phyloP scores from a whole-genome alignment of 2,329 filamentous ascomycete species.

The Colletotrichum tabaci region DNA sequence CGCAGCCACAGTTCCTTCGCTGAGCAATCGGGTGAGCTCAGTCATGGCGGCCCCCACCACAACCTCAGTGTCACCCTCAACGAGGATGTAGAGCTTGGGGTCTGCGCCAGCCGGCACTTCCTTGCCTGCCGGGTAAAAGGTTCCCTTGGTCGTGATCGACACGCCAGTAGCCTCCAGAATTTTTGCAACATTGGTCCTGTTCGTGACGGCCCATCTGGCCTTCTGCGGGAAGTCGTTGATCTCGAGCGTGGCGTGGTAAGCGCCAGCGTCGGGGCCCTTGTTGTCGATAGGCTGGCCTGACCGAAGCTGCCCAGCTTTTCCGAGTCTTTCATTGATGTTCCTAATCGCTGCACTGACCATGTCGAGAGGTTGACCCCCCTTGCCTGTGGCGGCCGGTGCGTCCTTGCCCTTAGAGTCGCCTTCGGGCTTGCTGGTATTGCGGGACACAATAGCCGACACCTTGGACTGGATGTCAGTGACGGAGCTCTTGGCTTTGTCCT shows the following conservation, averaged over 20 bases:
- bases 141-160: conserved; percentile 97
- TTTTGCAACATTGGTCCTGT: conserved; percentile 98
- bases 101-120: conserved; percentile 81
- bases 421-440: conserved; percentile 65
- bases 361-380: conserved; percentile 77
- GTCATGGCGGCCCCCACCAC: conserved; percentile 91
- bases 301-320: conserved; percentile 89
- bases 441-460: conserved; percentile 69
- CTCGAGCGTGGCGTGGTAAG: conserved; percentile 96
- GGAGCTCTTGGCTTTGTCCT: conserved; percentile 79
- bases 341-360: conserved; percentile 92
- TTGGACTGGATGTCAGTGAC: conserved; percentile 76
- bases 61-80: conserved; percentile 96
- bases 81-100: conserved; percentile 97
- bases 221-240: conserved; percentile 99
- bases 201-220: conserved; percentile 98
- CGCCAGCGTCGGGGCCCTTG: conserved; percentile 96
- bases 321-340: conserved; percentile 91
- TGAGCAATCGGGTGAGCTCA: conserved; percentile 88
- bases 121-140: conserved; percentile 87
- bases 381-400: conserved; percentile 66
- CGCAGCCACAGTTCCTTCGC: conserved; percentile 91
- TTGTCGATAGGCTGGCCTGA: conserved; percentile 97
- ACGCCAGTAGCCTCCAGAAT: conserved; percentile 95
- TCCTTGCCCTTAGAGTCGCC: conserved; percentile 52